Percentiles rank a stretch among this genome's conserved stretches.
phyloP scores from a whole-genome alignment of 345 rosid species.

The Rhizophora apiculata region DNA sequence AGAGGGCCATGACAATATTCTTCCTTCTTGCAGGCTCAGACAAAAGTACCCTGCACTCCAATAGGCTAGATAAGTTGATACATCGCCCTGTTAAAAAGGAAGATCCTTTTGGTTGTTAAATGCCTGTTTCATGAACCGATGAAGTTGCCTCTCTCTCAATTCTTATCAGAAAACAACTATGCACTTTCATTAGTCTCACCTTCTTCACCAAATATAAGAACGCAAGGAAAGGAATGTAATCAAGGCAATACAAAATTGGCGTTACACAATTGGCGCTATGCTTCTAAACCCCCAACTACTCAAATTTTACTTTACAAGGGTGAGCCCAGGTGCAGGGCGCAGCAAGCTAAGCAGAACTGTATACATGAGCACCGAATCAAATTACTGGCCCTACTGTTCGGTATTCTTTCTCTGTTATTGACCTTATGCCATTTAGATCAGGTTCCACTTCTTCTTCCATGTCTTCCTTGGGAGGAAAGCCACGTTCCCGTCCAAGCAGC shows the following conservation, averaged over 20 bases:
- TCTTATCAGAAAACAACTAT: no score
- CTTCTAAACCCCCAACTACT: background rate
- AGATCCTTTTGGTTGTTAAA: no score
- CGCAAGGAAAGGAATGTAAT: background rate
- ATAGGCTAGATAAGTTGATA: no score
- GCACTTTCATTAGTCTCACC: no score
- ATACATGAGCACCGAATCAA: constrained; percentile 8
- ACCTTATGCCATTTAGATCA: constrained; percentile 53
- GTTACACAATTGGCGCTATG: constrained; percentile 7
- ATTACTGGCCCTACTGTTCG: constrained; percentile 42
- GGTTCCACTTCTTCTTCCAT: constrained; percentile 50
- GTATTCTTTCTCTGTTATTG: constrained; percentile 61
- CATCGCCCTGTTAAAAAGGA: no score
- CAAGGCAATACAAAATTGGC: constrained; percentile 23
- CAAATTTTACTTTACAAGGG: constrained; percentile 22
- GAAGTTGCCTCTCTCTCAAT: no score
- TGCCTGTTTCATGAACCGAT: no score
- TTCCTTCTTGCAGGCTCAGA: no score
- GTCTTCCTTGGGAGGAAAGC: constrained; percentile 72
- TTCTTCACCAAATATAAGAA: background rate
- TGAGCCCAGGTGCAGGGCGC: background rate
- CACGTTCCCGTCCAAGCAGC: constrained; percentile 53
- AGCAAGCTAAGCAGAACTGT: constrained; percentile 2
- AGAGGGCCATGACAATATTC: no score
- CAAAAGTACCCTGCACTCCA: no score